These are phyloP conservation scores for Conticribra weissflogii DNA, from an alignment of 108 stramenopile genomes.

Conservation along the genomic window DNA sequence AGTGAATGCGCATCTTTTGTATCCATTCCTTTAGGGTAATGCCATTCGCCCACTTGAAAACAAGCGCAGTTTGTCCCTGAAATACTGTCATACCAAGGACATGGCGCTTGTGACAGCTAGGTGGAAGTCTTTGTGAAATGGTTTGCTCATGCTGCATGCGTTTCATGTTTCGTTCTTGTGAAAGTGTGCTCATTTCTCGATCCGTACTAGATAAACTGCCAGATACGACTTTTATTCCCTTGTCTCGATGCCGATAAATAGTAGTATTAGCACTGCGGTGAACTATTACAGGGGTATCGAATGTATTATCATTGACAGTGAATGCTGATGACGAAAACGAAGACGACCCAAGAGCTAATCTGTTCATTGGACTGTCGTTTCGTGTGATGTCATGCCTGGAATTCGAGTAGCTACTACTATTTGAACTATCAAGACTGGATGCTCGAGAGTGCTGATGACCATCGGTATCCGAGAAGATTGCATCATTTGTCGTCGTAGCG, in stretches of 20 bases:
- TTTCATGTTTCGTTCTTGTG: neutral
- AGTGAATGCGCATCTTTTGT: neutral
- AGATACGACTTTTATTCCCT: neutral
- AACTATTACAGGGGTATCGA: neutral
- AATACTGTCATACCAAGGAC: neutral
- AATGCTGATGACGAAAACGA: too few relatives aligned
- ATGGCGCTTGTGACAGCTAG: neutral
- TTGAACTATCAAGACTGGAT: too few relatives aligned
- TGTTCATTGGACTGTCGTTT: too few relatives aligned
- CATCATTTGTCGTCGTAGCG: too few relatives aligned
- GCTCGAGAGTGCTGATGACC: too few relatives aligned
- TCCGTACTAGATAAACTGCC: neutral
- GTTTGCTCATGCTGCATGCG: neutral
- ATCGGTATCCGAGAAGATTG: too few relatives aligned
- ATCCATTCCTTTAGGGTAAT: constrained; percentile 18
- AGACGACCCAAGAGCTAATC: too few relatives aligned
- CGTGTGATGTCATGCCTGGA: too few relatives aligned
- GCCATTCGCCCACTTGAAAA: neutral
- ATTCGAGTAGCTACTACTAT: too few relatives aligned
- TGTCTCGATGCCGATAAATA: neutral
- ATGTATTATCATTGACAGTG: neutral
- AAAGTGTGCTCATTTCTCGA: neutral
- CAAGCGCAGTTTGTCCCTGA: neutral
- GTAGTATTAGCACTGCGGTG: neutral
- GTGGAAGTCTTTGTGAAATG: neutral